These are phyloP conservation scores for Scytalidium lignicola DNA, from an alignment of 2,329 filamentous ascomycete genomes.

Conservation along the genomic window DNA sequence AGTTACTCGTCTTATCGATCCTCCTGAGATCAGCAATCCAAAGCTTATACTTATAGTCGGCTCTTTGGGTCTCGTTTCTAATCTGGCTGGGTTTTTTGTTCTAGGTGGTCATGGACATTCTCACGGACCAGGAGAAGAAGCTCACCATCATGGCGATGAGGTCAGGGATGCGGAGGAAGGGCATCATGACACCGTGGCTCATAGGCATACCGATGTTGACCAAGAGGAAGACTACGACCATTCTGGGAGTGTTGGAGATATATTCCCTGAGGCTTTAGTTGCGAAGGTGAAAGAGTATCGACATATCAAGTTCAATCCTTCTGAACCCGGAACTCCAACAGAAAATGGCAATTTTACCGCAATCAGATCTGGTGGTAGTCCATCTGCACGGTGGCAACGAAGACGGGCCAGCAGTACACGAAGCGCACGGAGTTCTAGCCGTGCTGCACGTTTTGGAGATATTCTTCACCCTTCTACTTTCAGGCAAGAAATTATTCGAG, in stretches of 20 bases:
- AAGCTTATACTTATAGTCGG: constrained; percentile 87
- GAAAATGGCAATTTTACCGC: constrained; percentile 11
- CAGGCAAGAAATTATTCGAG: constrained; percentile 85
- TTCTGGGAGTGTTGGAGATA: constrained; percentile 53
- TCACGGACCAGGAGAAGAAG: constrained; percentile 56
- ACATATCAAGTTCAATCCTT: constrained; percentile 21
- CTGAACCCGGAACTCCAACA: constrained; percentile 21
- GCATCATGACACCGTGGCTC: constrained; percentile 30
- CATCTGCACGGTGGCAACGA: constrained; percentile 16
- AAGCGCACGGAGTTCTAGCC: constrained; percentile 19
- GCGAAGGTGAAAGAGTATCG: constrained; percentile 37
- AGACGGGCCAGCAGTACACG: constrained; percentile 29
- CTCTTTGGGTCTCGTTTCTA: constrained; percentile 77
- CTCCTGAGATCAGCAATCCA: constrained; percentile 80
- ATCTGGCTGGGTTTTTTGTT: constrained; percentile 81
- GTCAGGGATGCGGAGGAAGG: constrained; percentile 25
- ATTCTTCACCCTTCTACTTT: constrained; percentile 87
- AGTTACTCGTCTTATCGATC: constrained; percentile 84
- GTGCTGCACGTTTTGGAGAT: constrained; percentile 55
- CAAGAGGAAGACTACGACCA: constrained; percentile 44
- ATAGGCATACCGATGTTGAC: constrained; percentile 36
- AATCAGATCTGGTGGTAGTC: constrained; percentile 12
- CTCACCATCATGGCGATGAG: constrained; percentile 35
- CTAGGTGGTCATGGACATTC: constrained; percentile 91
- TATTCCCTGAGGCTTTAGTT: constrained; percentile 58